phyloP scores from a whole-genome alignment of 2,329 filamentous ascomycete species.

The Exserohilum rostratum region DNA sequence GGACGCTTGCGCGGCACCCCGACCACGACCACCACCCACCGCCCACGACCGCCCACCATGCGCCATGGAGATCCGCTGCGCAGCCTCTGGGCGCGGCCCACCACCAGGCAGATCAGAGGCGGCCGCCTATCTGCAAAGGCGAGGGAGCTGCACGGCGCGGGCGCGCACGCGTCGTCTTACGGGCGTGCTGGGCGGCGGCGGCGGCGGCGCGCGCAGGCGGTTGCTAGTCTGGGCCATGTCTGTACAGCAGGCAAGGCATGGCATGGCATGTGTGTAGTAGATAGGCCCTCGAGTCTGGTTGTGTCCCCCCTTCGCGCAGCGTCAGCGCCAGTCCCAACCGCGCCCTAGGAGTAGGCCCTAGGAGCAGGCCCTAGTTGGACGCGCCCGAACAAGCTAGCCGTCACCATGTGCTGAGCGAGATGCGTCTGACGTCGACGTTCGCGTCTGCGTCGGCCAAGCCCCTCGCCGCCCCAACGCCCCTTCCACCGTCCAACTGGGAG shows the following conservation, averaged over 20 bases:
- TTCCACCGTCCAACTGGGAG: conserved; percentile 19
- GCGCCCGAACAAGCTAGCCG: conserved; percentile 2
- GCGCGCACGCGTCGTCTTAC: conserved; percentile 2
- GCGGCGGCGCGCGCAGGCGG: too few relatives aligned
- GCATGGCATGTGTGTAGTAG: too few relatives aligned
- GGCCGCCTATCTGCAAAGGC: conserved; percentile 5
- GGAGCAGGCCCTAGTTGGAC: neutral
- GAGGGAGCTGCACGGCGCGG: conserved; percentile 2
- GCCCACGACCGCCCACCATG: neutral
- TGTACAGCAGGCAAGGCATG: too few relatives aligned
- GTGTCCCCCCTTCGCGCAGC: neutral
- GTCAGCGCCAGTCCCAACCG: conserved; percentile 21
- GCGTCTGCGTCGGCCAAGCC: conserved; percentile 23
- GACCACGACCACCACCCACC: conserved; percentile 2
- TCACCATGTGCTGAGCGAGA: conserved; percentile 19
- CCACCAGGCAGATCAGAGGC: conserved; percentile 9
- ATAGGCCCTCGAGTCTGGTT: too few relatives aligned
- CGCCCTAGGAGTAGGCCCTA: too few relatives aligned
- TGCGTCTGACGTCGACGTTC: conserved; percentile 36
- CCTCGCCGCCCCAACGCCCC: conserved; percentile 15
- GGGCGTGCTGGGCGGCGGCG: neutral
- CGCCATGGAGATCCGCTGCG: conserved; percentile 15
- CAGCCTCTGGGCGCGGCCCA: conserved; percentile 2
- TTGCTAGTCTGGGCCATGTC: too few relatives aligned
- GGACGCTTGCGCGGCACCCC: conserved; percentile 16